These are phyloP conservation scores for Paramecium sonneborni DNA, from an alignment of 73 alveolate species.

Conservation along the genomic window DNA sequence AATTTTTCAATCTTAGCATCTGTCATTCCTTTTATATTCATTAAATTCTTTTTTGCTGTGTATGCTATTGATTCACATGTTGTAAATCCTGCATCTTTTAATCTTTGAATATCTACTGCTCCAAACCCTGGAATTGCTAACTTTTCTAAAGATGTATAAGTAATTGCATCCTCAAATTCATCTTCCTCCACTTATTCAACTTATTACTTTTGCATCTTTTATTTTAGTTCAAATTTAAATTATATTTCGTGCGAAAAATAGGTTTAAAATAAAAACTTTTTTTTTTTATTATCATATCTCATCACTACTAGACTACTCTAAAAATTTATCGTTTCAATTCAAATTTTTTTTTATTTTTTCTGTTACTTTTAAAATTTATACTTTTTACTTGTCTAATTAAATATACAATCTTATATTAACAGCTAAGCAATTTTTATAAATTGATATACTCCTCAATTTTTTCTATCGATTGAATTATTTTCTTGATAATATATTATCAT, in stretches of 20 bases:
- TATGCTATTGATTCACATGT: constrained; percentile 84
- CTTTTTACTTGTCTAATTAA: too few species aligned
- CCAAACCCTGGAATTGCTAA: constrained; percentile 91
- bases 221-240: constrained; percentile 24
- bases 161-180: not conserved
- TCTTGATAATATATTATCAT: too few species aligned
- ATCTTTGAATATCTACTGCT: constrained; percentile 88
- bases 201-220: not conserved
- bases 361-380: too few species aligned
- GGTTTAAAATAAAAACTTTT: not conserved
- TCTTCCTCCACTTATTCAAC: constrained; percentile 24
- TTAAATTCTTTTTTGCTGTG: constrained; percentile 90
- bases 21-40: constrained; percentile 92
- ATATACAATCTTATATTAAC: too few species aligned
- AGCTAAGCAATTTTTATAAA: too few species aligned
- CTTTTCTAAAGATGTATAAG: constrained; percentile 73
- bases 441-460: too few species aligned
- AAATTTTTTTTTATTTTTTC: too few species aligned
- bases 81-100: constrained; percentile 92
- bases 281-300: too few species aligned
- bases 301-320: too few species aligned
- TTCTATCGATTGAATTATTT: too few species aligned
- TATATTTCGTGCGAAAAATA: not conserved
- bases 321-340: too few species aligned
- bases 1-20: constrained; percentile 95